Base-by-base conservation (phyloP, 805 yeast genomes). In the Teunomyces pallodes region DNA sequence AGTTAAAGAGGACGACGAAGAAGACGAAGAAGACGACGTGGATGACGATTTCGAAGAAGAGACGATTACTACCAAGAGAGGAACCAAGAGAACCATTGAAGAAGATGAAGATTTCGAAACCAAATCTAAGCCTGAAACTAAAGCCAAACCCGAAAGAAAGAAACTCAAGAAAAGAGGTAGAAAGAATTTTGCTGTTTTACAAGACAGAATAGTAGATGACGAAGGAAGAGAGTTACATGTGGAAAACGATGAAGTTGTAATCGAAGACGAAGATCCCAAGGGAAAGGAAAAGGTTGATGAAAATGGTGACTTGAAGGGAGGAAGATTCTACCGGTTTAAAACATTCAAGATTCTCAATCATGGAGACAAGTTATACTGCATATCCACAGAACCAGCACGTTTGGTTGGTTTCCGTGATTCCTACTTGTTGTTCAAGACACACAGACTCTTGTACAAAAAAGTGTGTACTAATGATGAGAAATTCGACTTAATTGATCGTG, bases 371-470 rank as follows among this genome's bases (percentile, higher is more conserved):
- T 74, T 84, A 49, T 94, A 82, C 66, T 91, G 92, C 96, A 80
- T 94, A 42, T 85, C 96, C 2, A 91, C 98, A 0, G 99, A 94
- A 62, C 96, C 97, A 2, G 97, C 99, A 1, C 80, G 98, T 56
- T 83, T 92, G 59, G 90, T 92, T 52, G 98, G 97, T 3, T 88
- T 90, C 69, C 79, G 97, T 56, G 97, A 92, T 62, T 88, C 96
- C 2, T 90, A 92, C 60, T 73, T 90, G 46, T 75, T 92, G 50
- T 90, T 92, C 70, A 96, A 91, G 62, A 87, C 90, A 43, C 96
- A 92, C 69, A 79, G 83, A 44, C 75, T 81, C 44, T 72, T 94
- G 45, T 85, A 78, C 71, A 90, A 91, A 61, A 80, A 86, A 52
- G 81, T 87, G 9, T 74, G 91, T 41, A 75, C 80, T 9, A 88